Conservation (phyloP, 495 filamentous ascomycete species). For the Hyphodiscus hymeniophilus region DNA sequence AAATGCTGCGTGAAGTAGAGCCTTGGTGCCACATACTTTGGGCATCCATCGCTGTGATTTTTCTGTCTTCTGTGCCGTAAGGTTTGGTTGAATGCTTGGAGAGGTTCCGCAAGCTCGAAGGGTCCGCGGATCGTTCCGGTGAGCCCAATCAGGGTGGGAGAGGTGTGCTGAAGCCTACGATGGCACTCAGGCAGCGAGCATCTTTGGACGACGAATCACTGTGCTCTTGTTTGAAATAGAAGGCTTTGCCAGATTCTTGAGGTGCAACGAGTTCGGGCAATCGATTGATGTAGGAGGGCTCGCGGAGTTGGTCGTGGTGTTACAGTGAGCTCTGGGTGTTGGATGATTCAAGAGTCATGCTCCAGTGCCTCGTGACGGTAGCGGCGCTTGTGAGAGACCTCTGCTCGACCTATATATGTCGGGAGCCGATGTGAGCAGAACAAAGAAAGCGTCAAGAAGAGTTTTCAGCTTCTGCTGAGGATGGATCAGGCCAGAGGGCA, state of each 20-base stretch:
- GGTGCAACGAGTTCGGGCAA: neutral
- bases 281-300: neutral
- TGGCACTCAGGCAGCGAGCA: constrained; percentile 17
- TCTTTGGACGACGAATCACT: neutral
- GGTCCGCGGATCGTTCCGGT: constrained; percentile 4
- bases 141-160: constrained; percentile 16
- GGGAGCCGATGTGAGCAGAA: neutral
- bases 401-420: neutral
- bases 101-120: constrained; percentile 3
- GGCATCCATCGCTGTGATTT: constrained; percentile 21
- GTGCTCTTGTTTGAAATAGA: neutral
- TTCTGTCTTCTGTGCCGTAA: constrained; percentile 1
- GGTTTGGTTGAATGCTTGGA: neutral
- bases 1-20: constrained; percentile 13
- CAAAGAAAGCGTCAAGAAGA: neutral
- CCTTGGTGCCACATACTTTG: constrained; percentile 21
- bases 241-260: neutral
- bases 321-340: neutral
- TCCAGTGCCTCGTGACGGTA: neutral
- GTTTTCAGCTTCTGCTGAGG: neutral
- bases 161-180: constrained; percentile 11
- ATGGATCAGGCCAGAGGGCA: neutral
- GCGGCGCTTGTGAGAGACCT: neutral
- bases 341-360: constrained; percentile 2
- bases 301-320: neutral